These are phyloP conservation scores for Zychaea mexicana DNA, from an alignment of 371 early-diverging fungal genomes.

Conservation along the genomic window DNA sequence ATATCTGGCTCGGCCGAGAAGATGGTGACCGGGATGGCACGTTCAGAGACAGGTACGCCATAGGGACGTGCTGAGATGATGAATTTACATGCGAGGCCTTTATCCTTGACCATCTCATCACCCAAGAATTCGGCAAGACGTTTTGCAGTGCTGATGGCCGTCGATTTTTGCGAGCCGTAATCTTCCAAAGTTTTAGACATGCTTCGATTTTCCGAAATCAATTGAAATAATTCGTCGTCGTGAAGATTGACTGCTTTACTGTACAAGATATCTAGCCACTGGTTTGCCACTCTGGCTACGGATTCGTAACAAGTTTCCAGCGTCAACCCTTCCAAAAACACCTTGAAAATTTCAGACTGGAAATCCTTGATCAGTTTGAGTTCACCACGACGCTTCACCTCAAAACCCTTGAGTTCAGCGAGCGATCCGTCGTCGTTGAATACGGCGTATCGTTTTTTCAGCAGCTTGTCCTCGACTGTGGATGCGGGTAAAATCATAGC, in stretches of 20 bases:
- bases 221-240: constrained; percentile 94
- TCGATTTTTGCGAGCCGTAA: constrained; percentile 95
- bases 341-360: constrained; percentile 94
- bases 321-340: constrained; percentile 88
- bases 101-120: constrained; percentile 97
- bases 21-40: constrained; percentile 97
- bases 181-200: constrained; percentile 96
- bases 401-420: constrained; percentile 99
- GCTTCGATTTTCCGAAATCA: constrained; percentile 98
- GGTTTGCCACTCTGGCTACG: constrained; percentile 90
- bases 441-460: constrained; percentile 99
- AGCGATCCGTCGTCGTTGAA: constrained; percentile 96
- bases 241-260: constrained; percentile 82
- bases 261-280: constrained; percentile 97
- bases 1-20: constrained; percentile 87
- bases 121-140: constrained; percentile 98
- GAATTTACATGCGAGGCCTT: constrained; percentile 97
- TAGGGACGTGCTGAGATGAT: constrained; percentile 91
- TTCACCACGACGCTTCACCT: constrained; percentile 99
- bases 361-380: constrained; percentile 98
- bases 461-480: constrained; percentile 94
- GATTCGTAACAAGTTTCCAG: constrained; percentile 92
- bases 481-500: constrained; percentile 99
- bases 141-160: constrained; percentile 94
- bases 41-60: constrained; percentile 92